A percentile compares a stretch with the other conserved stretches of the same genome.
These are phyloP conservation scores for Lodderomyces metapsilosis DNA, from an alignment of 1,139 yeast genomes.

Conservation along the genomic window DNA sequence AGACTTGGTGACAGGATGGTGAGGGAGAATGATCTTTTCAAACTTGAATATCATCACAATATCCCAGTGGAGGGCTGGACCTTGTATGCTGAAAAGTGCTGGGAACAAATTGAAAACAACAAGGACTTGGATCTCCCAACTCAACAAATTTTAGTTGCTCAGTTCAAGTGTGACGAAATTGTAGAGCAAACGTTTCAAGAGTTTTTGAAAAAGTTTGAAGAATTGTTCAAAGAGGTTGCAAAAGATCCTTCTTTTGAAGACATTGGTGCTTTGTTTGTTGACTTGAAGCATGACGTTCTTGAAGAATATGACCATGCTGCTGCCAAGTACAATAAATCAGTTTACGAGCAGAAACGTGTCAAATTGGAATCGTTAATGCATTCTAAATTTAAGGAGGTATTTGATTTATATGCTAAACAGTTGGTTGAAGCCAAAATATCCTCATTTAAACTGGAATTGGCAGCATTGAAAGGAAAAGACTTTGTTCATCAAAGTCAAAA, in stretches of 20 bases:
- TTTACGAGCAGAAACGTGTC: constrained; percentile 60
- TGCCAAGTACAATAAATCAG: constrained; percentile 63
- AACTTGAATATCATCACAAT: constrained; percentile 72
- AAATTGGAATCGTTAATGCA: constrained; percentile 49
- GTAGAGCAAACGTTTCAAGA: constrained; percentile 48
- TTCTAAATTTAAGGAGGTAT: constrained; percentile 41
- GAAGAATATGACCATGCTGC: constrained; percentile 65
- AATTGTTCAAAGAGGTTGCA: constrained; percentile 17
- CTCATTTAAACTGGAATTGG: constrained; percentile 20
- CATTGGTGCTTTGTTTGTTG: constrained; percentile 40
- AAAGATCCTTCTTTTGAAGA: constrained; percentile 30
- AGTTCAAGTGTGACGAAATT: constrained; percentile 93
- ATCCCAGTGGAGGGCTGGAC: constrained; percentile 98
- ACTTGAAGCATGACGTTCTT: constrained; percentile 46
- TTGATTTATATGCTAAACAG: constrained; percentile 30
- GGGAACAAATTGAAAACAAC: constrained; percentile 92
- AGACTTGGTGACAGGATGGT: constrained; percentile 61
- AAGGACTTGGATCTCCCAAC: constrained; percentile 95
- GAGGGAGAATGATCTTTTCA: constrained; percentile 47
- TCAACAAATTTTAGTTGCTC: constrained; percentile 91
- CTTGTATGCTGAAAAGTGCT: constrained; percentile 82
- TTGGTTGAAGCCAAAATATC: constrained; percentile 18
- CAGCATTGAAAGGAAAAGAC: constrained; percentile 20
- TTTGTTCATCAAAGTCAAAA: constrained; percentile 19
- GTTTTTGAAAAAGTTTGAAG: constrained; percentile 39